Evolutionary conservation across 164 flowering plant genomes (phyloP), one percentile per base, ranked within the genome.

Genomic region (Vitis amurensis): DNA sequence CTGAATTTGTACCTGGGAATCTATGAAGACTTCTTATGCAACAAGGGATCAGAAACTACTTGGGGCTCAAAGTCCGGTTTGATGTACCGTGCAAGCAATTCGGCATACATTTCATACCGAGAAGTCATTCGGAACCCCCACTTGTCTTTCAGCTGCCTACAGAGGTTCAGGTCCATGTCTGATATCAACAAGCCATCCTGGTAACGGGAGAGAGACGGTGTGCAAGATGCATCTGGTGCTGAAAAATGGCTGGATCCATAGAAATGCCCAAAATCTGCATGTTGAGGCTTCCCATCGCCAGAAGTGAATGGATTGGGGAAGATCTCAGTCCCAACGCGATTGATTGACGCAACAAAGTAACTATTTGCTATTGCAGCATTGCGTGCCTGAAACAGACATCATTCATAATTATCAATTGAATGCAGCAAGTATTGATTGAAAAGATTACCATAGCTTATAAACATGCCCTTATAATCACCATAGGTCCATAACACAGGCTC

Each of bases 51-150:
- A 50, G 87, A 74, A 49, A 92, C 77, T 69, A 96, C 79, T 71
- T 93, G 99, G 52, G 99, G 99, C 80, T 87, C 81, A 55, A 93
- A 93, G 68, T 93, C 97, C 11, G 93, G 94, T 77, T 82, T 87
- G 69, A 88, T 27, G 71, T 91, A 93, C 13, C 61, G 81, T 12
- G 77, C 77, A 49, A 93, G 88, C 81, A 90, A 19, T 13, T 89
- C 89, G 0, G 85, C 83, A 73, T 93, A 93, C 60, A 88, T 0
- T 14, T 93, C 97, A 68, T 96, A 96, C 47, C 97, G 79, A 16
- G 97, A 90, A 76, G 99, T 96, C 99, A 96, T 96, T 31, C 90
- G 86, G 73, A 93, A 91, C 9, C 97, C 97, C 98, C 99, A 95
- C 78, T 93, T 93, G 80, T 95, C 99, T 81, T 95, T 95, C 29